phyloP scores from a whole-genome alignment of 306 rosid species.

The Begonia masoniana region DNA sequence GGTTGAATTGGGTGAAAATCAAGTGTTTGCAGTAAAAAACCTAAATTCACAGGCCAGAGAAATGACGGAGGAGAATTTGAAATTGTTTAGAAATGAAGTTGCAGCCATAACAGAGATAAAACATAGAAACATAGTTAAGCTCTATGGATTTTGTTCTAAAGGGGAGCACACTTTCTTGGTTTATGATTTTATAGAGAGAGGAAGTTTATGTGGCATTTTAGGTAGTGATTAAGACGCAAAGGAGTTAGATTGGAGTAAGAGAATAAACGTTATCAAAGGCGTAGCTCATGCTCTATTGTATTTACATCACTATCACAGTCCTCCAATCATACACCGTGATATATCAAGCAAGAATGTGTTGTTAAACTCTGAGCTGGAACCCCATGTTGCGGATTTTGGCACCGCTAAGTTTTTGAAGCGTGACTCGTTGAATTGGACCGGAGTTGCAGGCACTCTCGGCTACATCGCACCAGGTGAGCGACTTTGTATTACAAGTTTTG shows the following conservation, averaged over 20 bases:
- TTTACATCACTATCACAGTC: constrained; percentile 10
- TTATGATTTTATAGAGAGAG: constrained; percentile 32
- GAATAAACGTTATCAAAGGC: constrained; percentile 22
- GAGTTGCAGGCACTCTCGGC: too few relatives aligned
- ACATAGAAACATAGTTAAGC: constrained; percentile 36
- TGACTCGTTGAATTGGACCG: constrained; percentile 22
- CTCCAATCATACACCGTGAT: constrained; percentile 28
- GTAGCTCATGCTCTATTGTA: constrained; percentile 16
- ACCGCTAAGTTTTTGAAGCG: constrained; percentile 33
- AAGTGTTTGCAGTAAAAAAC: constrained; percentile 34
- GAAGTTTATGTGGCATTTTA: constrained; percentile 18
- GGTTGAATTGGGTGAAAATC: constrained; percentile 21
- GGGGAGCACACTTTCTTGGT: constrained; percentile 28
- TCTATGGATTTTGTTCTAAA: constrained; percentile 29
- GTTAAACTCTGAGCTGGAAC: constrained; percentile 13
- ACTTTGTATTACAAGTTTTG: too few relatives aligned
- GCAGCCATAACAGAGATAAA: constrained; percentile 25
- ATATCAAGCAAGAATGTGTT: constrained; percentile 31
- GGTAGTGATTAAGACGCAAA: constrained; percentile 14
- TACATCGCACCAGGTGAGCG: too few relatives aligned
- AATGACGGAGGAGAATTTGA: too few relatives aligned
- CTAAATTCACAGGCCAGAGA: constrained; percentile 18
- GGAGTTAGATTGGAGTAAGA: constrained; percentile 24
- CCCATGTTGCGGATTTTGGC: constrained; percentile 36
- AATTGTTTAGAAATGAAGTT: constrained; percentile 19